Base-by-base conservation (phyloP, 495 filamentous ascomycete species). In the Clavariopsis aquatica region DNA sequence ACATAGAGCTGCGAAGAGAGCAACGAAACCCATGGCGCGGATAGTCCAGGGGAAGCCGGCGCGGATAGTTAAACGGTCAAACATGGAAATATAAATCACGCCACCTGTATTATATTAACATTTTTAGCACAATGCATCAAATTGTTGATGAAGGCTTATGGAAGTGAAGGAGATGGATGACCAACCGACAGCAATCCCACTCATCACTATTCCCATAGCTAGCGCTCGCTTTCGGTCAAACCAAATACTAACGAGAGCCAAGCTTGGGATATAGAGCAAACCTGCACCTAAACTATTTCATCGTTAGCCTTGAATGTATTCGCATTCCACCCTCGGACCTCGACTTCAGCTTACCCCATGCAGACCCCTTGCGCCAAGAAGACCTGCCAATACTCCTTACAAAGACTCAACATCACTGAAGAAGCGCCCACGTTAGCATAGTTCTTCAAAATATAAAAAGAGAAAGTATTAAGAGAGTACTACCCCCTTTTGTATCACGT, bases 41-140 rank as follows among this genome's bases (percentile, higher is more conserved):
- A 69, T 65, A 3, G 69, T 59, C 69, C 69, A 72, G n/a, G 69
- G 62, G 55, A 72, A 72, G 12, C 69, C 69, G 41, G 41, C 51
- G 19, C n/a, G n/a, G 13, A 1, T 34, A 10, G 51, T 57, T 22
- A 72, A 60, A 29, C 52, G 61, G 46, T 66, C 49, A 31, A 72
- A 64, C 34, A 60, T 65, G n/a, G 66, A 51, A 19, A 65, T 60
- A 38, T 72, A 72, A 23, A 64, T 60, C 8, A 71, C 61, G 2
- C 69, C 69, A 17, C 64, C 68, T 67, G 22, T 13, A 0, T 10
- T 4, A 15, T n/a, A 28, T 63, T 28, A 68, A 54, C 22, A 34
- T 41, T 3, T 45, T 36, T 2, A 57, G n/a, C 13, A 23, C 34
- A 9, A 15, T 46, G 12, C 6, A 5, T 34, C 31, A 34, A 34